Conservation (phyloP, 139 green algal genomes). For the Chloropicon primus region DNA sequence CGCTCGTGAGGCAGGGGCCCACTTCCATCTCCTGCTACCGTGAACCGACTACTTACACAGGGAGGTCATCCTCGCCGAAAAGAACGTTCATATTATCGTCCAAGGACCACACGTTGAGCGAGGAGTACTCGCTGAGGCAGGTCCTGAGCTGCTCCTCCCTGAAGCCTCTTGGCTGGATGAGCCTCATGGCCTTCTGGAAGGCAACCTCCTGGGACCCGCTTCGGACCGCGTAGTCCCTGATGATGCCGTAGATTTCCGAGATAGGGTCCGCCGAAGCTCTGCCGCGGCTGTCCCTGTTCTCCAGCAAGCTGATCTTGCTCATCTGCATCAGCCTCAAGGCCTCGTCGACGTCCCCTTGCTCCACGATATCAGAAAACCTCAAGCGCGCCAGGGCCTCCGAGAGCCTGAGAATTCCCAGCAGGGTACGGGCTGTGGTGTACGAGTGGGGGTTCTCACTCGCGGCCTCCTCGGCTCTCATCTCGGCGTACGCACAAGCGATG, state of each 20-base stretch:
- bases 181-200: slow-evolving; percentile 8
- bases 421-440: slow-evolving; percentile 70
- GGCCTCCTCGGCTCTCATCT: slow-evolving; percentile 63
- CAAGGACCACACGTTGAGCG: slow-evolving; percentile 46
- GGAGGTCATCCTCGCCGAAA: slow-evolving; percentile 24
- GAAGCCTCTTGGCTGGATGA: slow-evolving; percentile 15
- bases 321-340: slow-evolving; percentile 82
- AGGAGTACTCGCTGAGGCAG: slow-evolving; percentile 53
- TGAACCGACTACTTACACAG: not conserved
- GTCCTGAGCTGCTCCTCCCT: slow-evolving; percentile 32
- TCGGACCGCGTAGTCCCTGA: slow-evolving; percentile 14
- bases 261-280: not conserved
- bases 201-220: slow-evolving; percentile 1
- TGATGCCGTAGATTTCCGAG: slow-evolving; percentile 29
- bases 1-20: too few relatives aligned
- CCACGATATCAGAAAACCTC: slow-evolving; percentile 41
- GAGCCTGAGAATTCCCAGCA: slow-evolving; percentile 89
- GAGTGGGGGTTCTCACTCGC: slow-evolving; percentile 5
- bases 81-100: slow-evolving; percentile 21
- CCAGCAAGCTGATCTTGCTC: slow-evolving; percentile 64
- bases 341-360: slow-evolving; percentile 83
- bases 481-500: slow-evolving; percentile 69
- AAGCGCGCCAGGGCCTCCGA: slow-evolving; percentile 73
- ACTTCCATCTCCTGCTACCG: too few relatives aligned
- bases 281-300: slow-evolving; percentile 22